Base-by-base conservation (phyloP, 2,329 filamentous ascomycete species). In the Trichoderma simmonsii region DNA sequence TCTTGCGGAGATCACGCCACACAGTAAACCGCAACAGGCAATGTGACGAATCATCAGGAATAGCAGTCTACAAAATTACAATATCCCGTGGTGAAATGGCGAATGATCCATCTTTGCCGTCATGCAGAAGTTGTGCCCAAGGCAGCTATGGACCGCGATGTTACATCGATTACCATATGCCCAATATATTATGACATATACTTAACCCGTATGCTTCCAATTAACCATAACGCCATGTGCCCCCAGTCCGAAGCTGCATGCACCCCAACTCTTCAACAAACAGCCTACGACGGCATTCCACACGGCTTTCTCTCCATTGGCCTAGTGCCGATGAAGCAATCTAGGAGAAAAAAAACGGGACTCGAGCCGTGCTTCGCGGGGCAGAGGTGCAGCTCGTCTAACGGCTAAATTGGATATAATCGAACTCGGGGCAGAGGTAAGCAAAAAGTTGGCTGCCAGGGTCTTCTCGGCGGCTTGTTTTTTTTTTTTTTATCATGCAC, bases 351-450 rank as follows among this genome's bases (percentile, higher is more conserved):
- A 68, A 30, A 69, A 21, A 9, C 36, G 66, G 56, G 36, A 69
- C 66, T 48, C 5, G 30, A 18, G 64, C 28, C 18, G 21, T 67
- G 24, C 60, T 68, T 68, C 60, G 65, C 65, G 65, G 36, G 36
- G 34, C 56, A 48, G 48, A 56, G 36, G n/a, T 68, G 65, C 56
- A 34, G 56, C 56, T 60, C 39, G 65, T 68, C 36, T 48, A 68
- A 28, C 65, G 65, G 65, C 65, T 68, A 68, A 68, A 68, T 68
- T 68, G 65, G 65, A 34, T 68, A 60, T 68, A 48, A 43, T 43
- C 26, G 26, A 14, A 32, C 36, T 43, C n/a, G 36, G n/a, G 18
- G 18, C 26, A 24, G 54, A 18, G 24, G 32, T 28, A 32, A 51
- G 43, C 43, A 51, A 26, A n/a, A 34, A 4, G 24, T 11, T 30